Base-by-base conservation (phyloP, 495 filamentous ascomycete species). In the Apodospora peruviana region DNA sequence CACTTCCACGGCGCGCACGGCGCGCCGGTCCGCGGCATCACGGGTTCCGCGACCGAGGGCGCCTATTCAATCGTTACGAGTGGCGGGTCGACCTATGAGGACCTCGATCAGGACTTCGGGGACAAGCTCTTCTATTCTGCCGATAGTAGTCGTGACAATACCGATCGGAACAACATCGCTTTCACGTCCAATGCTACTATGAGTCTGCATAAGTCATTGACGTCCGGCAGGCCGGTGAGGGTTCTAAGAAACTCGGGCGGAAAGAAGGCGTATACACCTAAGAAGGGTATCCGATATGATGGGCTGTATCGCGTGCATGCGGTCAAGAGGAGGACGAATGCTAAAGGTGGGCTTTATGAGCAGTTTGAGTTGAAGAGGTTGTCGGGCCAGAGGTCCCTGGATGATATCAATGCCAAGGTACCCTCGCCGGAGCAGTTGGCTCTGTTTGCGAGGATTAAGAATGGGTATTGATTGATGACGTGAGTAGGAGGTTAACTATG, bases 1-100 rank as follows among this genome's bases (percentile, higher is more conserved):
- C 57, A 75, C 9, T 65, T 66, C 21, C 70, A 73, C 32, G 79
- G 79, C 10, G 77, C 72, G 0, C 78, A 82, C 38, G 76, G 75
- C 1, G 49, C 60, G 4, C 46, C 53, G 0, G 60, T 69, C 47
- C 63, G 53, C 0, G 79, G 79, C 1, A 81, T 82, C 25, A 51
- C 58, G 12, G 78, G 79, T 4, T 53, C 27, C 17, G 34, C 32
- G 3, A 24, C 53, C 0, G 8, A 9, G 0, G 78, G 78, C 8
- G 68, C 73, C 2, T 79, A 62, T 46, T 74, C 70, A 0, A 70
- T 82, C 34, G 64, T 72, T 1, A 51, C 69, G 3, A 57, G 67
- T 14, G 69, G 64, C 4, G 41, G 40, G 0, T 73, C 74, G 29
- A 58, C 45, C 0, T 79, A 81, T 48, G 57, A 65, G 0, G 64